Base-by-base conservation (phyloP, 2,329 filamentous ascomycete species). In the Clathrospora elynae region DNA sequence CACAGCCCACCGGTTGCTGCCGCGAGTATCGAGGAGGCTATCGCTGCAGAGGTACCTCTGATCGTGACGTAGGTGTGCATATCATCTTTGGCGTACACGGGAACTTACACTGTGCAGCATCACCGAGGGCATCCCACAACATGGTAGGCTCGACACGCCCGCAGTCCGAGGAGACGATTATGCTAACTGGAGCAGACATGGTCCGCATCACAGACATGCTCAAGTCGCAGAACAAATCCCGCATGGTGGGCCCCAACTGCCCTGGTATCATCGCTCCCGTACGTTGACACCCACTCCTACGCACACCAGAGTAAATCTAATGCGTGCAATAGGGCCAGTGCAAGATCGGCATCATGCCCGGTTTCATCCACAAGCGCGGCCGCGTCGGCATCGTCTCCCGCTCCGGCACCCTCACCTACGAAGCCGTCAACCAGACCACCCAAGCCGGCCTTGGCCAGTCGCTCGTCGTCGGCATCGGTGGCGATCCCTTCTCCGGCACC, bases 341-440 rank as follows among this genome's bases (percentile, higher is more conserved):
- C 85, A 99, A 99, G 81, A 97, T 99, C 70, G 93, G 93, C 71
- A 99, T 99, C 79, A 97, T 99, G 93, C 90, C 93, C 57, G 93
- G 93, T 67, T 96, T 97, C 82, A 97, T 99, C 79, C 93, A 99
- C 85, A 97, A 97, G 84, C 90, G 91, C 75, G 93, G 93, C 66
- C 91, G 93, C 73, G 91, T 99, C 71, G 93, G 93, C 70, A 97
- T 99, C 74, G 93, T 99, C 75, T 96, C 91, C 64, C 88, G 93
- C 66, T 97, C 93, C 69, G 93, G 93, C 68, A 99, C 93, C 61
- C 85, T 99, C 55, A 99, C 93, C 70, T 99, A 99, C 80, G 93
- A 99, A 80, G 93, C 93, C 70, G 93, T 99, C 77, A 97, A 97
- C 83, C 93, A 99, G 79, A 99, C 93, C 68, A 97, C 93, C 59